These are phyloP conservation scores for Grifola frondosa DNA, from an alignment of 1,284 basidiomycete genomes.

Conservation along the genomic window DNA sequence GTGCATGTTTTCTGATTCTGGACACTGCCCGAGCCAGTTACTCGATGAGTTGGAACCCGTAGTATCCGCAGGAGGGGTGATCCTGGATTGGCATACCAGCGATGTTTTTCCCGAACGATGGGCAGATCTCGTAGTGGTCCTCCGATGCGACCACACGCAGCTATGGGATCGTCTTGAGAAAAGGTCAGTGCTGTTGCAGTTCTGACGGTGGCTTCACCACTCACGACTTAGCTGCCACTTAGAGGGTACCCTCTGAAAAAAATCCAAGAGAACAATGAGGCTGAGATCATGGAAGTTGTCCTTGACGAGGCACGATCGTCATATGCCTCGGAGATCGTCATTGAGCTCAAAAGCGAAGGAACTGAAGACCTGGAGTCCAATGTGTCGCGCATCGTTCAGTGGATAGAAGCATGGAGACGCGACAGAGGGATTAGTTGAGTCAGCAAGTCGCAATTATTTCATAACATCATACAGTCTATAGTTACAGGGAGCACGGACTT, in stretches of 20 bases:
- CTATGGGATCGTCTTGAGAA: constrained; percentile 96
- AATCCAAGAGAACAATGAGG: constrained; percentile 97
- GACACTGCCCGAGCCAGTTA: constrained; percentile 46
- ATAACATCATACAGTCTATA: too few relatives aligned
- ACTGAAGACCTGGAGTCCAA: constrained; percentile 86
- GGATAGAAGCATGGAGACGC: constrained; percentile 80
- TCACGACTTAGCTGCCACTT: constrained; percentile 7
- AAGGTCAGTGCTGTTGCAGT: constrained; percentile 53
- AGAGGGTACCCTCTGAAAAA: constrained; percentile 91
- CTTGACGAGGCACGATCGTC: constrained; percentile 86
- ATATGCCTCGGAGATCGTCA: constrained; percentile 84
- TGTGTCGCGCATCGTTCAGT: constrained; percentile 79
- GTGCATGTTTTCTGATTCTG: constrained; percentile 11
- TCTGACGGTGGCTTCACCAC: background rate
- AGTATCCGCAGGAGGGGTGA: constrained; percentile 69
- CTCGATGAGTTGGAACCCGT: constrained; percentile 86
- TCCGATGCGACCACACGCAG: constrained; percentile 85
- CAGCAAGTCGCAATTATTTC: too few relatives aligned
- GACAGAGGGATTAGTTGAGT: constrained; percentile 34
- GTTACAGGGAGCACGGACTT: too few relatives aligned
- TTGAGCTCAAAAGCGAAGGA: constrained; percentile 82
- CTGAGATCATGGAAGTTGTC: constrained; percentile 97
- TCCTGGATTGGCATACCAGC: constrained; percentile 98
- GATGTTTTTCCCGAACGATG: constrained; percentile 95
- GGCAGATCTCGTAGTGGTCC: constrained; percentile 95